phyloP scores from a whole-genome alignment of 176 grass and related monocot species.

The Canna indica region DNA sequence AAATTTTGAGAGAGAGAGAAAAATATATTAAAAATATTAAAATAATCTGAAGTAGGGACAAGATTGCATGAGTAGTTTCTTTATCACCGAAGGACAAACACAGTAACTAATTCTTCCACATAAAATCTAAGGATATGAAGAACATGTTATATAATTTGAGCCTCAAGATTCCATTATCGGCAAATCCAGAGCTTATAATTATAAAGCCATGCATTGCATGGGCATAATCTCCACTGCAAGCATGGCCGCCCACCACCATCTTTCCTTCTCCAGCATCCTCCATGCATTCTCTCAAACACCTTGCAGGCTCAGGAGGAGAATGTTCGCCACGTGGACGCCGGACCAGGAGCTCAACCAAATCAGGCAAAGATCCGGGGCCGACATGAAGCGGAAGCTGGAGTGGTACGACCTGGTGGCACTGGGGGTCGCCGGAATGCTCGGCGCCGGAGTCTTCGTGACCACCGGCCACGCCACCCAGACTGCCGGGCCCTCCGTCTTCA shows the following conservation, averaged over 20 bases:
- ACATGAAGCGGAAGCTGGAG: conserved; percentile 29
- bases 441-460: conserved; percentile 26
- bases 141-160: background rate
- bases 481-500: conserved; percentile 16
- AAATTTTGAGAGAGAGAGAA: too few relatives aligned
- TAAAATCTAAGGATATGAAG: background rate
- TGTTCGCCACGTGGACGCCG: conserved; percentile 17
- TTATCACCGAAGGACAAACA: too few relatives aligned
- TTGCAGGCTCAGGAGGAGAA: conserved; percentile 8
- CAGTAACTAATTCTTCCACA: too few relatives aligned
- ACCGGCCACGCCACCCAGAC: conserved; percentile 15
- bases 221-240: background rate
- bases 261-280: conserved; percentile 9
- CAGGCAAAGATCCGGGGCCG: conserved; percentile 21
- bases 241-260: background rate
- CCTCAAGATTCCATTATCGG: too few relatives aligned
- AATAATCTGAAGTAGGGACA: too few relatives aligned
- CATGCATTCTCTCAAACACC: conserved; percentile 15
- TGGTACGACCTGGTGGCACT: conserved; percentile 26
- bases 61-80: too few relatives aligned
- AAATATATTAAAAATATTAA: too few relatives aligned
- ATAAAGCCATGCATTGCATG: background rate
- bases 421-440: conserved; percentile 24
- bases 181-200: background rate
- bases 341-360: conserved; percentile 28